phyloP scores from a whole-genome alignment of 805 yeast genomes.

The Saturnispora silvae region DNA sequence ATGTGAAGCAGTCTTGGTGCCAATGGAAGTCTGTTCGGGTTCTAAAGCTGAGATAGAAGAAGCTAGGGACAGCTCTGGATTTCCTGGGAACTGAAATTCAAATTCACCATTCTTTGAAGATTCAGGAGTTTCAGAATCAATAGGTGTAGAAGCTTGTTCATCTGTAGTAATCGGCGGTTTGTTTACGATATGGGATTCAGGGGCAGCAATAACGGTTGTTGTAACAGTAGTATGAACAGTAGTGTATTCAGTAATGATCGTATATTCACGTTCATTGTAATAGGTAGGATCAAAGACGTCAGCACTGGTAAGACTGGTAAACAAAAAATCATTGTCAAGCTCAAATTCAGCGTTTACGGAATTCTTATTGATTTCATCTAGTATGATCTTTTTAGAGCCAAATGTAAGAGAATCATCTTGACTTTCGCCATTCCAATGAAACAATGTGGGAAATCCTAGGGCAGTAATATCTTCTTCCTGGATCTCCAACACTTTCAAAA shows the following conservation, averaged over 20 bases:
- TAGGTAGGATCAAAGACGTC: slow-evolving; percentile 2
- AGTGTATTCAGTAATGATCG: not conserved
- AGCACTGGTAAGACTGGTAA: slow-evolving; percentile 21
- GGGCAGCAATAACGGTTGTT: slow-evolving; percentile 6
- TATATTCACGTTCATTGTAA: not conserved
- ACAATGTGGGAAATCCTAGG: slow-evolving; percentile 22
- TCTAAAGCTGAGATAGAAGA: not conserved
- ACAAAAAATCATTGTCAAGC: slow-evolving; percentile 18
- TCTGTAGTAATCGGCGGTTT: not conserved
- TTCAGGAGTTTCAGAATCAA: no score
- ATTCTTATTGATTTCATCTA: slow-evolving; percentile 14
- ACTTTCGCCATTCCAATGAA: slow-evolving; percentile 13
- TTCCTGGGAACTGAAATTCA: not conserved
- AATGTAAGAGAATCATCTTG: slow-evolving; percentile 17
- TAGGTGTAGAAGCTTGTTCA: not conserved
- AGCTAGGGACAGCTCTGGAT: not conserved
- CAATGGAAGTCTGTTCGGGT: not conserved
- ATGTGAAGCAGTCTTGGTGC: not conserved
- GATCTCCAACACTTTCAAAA: slow-evolving; percentile 10
- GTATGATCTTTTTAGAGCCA: slow-evolving; percentile 20
- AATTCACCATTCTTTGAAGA: not conserved
- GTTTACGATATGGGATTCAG: not conserved
- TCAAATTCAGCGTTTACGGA: no score
- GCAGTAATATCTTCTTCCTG: slow-evolving; percentile 21
- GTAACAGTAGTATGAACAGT: slow-evolving; percentile 10